Conservation (phyloP, 306 rosid genomes). For the Cucumis hystrix region DNA sequence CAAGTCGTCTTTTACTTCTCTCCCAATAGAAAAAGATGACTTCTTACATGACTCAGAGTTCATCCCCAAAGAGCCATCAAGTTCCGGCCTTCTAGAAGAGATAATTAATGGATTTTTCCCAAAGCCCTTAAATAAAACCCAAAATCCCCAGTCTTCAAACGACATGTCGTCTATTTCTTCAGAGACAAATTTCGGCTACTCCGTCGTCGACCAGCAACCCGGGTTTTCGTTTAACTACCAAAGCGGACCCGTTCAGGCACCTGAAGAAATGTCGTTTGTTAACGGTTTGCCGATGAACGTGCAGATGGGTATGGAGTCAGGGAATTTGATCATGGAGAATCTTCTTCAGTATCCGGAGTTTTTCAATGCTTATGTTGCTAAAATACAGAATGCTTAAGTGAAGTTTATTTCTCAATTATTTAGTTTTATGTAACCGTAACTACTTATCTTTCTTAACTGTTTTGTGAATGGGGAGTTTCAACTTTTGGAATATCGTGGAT, state of each 20-base stretch:
- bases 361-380: slow-evolving; percentile 28
- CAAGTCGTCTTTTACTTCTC: neutral
- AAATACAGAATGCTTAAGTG: slow-evolving; percentile 33
- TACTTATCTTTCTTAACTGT: neutral
- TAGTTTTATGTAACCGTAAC: neutral
- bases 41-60: slow-evolving; percentile 20
- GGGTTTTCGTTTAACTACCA: neutral
- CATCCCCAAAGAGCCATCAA: slow-evolving; percentile 35
- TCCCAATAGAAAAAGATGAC: neutral
- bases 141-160: neutral
- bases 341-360: slow-evolving; percentile 44
- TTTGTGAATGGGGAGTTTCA: neutral
- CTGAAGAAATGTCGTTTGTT: slow-evolving; percentile 11
- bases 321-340: slow-evolving; percentile 15
- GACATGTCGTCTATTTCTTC: neutral
- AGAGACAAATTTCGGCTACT: neutral
- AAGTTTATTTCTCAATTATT: too few relatives aligned
- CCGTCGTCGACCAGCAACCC: neutral
- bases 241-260: slow-evolving; percentile 11
- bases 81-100: slow-evolving; percentile 71
- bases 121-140: neutral
- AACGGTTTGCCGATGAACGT: slow-evolving; percentile 12
- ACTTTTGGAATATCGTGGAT: neutral
- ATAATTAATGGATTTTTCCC: slow-evolving; percentile 48
- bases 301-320: slow-evolving; percentile 5